These are phyloP conservation scores for Volvariella surrecta DNA, from an alignment of 1,284 basidiomycete species.

Conservation along the genomic window DNA sequence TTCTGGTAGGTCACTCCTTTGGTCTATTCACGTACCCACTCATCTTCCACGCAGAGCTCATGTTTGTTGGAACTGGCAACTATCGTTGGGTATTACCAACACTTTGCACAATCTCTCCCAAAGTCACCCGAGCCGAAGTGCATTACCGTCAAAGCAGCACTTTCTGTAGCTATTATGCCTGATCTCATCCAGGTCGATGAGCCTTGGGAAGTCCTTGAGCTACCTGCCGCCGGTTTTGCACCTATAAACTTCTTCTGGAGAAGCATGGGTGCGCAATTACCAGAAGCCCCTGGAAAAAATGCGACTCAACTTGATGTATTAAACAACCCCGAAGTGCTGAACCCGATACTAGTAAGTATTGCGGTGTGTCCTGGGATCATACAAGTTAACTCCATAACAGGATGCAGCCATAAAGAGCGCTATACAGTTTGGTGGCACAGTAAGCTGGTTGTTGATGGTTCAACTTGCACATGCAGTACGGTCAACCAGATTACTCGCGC, in stretches of 20 bases:
- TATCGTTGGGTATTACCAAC: conserved; percentile 11
- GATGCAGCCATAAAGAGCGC: conserved; percentile 13
- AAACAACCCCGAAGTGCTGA: too few relatives aligned
- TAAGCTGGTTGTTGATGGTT: too few relatives aligned
- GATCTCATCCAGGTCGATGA: conserved; percentile 12
- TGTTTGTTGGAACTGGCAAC: conserved; percentile 11
- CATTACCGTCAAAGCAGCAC: conserved; percentile 12
- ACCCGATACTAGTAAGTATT: not conserved
- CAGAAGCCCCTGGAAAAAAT: too few relatives aligned
- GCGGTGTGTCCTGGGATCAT: not conserved
- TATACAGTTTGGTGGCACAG: conserved; percentile 14
- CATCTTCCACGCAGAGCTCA: conserved; percentile 9
- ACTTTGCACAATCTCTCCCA: conserved; percentile 11
- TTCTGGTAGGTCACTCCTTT: too few relatives aligned
- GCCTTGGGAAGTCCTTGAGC: conserved; percentile 6
- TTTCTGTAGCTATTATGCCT: conserved; percentile 8
- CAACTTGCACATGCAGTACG: too few relatives aligned
- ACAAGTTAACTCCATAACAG: not conserved
- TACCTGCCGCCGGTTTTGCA: conserved; percentile 13
- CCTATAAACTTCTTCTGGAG: conserved; percentile 8
- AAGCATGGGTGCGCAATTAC: too few relatives aligned
- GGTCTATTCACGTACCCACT: not conserved
- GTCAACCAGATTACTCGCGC: conserved; percentile 11
- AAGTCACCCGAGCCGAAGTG: conserved; percentile 10
- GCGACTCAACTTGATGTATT: too few relatives aligned